A percentile compares a stretch with the other conserved stretches of the same genome.
Evolutionary conservation across 2,329 filamentous ascomycete species (phyloP).

Genomic region (Ophiostoma ulmi): DNA sequence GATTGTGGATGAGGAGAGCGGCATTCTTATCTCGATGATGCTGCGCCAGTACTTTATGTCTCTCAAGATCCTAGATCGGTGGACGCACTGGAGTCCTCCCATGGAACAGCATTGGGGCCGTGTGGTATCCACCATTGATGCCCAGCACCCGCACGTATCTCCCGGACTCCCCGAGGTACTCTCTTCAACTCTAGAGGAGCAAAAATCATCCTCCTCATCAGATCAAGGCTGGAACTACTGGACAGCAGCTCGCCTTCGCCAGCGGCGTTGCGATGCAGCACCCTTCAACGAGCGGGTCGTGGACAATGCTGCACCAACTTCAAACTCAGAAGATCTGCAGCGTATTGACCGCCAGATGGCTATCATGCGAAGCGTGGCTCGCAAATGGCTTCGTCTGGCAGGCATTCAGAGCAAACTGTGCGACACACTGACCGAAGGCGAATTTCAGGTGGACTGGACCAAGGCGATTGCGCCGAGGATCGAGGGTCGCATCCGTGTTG

Average conservation of each 20-base stretch:
- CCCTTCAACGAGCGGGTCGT: slow-evolving; percentile 44
- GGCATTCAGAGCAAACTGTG: slow-evolving; percentile 52
- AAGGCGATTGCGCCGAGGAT: slow-evolving; percentile 70
- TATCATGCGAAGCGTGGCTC: slow-evolving; percentile 63
- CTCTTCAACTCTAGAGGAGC: background rate
- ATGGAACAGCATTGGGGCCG: slow-evolving; percentile 60
- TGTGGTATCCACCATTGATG: slow-evolving; percentile 58
- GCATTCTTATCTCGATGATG: slow-evolving; percentile 78
- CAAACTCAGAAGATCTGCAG: slow-evolving; percentile 40
- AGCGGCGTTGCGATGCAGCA: slow-evolving; percentile 33
- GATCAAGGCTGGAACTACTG: slow-evolving; percentile 36
- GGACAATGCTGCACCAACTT: slow-evolving; percentile 36
- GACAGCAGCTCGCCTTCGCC: slow-evolving; percentile 36
- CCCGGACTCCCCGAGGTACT: slow-evolving; percentile 29
- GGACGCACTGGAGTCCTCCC: slow-evolving; percentile 64
- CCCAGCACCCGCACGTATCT: slow-evolving; percentile 45
- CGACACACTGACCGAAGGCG: slow-evolving; percentile 54
- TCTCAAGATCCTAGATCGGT: slow-evolving; percentile 72
- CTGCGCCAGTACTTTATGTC: slow-evolving; percentile 89
- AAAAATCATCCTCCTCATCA: background rate
- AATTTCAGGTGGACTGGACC: slow-evolving; percentile 68
- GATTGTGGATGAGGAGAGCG: slow-evolving; percentile 79
- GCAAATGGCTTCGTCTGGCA: slow-evolving; percentile 67
- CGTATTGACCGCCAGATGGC: slow-evolving; percentile 46
- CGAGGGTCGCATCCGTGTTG: slow-evolving; percentile 66